phyloP scores from a whole-genome alignment of 495 filamentous ascomycete species.

The Talaromyces proteolyticus region DNA sequence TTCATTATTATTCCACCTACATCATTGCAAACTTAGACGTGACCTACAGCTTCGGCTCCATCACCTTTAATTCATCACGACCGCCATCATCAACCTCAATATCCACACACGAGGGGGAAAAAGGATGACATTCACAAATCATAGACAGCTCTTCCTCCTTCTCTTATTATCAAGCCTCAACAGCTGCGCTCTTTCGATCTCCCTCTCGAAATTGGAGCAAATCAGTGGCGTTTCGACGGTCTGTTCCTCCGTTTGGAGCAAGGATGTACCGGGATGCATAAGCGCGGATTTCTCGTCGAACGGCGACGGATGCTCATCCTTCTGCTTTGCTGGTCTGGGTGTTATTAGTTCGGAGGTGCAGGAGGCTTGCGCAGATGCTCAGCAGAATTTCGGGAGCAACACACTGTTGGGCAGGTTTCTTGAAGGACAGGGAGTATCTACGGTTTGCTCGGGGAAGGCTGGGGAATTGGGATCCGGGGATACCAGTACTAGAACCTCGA shows the following conservation, averaged over 20 bases:
- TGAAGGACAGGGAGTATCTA: conserved; percentile 1
- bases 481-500: too few relatives aligned
- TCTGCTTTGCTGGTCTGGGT: conserved; percentile 1
- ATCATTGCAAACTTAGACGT: too few relatives aligned
- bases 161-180: neutral
- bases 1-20: too few relatives aligned
- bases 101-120: too few relatives aligned
- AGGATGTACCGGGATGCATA: conserved; percentile 5
- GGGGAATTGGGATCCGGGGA: neutral
- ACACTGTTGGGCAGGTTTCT: conserved; percentile 2
- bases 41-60: too few relatives aligned
- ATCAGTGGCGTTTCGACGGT: neutral
- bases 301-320: neutral
- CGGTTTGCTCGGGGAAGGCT: neutral
- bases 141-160: neutral
- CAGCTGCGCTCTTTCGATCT: neutral
- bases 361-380: neutral
- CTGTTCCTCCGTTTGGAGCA: conserved; percentile 3
- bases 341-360: conserved; percentile 4
- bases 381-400: neutral
- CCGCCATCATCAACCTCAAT: too few relatives aligned
- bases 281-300: neutral
- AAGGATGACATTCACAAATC: too few relatives aligned
- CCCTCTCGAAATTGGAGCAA: conserved; percentile 5
- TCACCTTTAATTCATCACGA: too few relatives aligned